Percentiles rank a stretch among this genome's conserved stretches.
Conservation (phyloP, 2,329 filamentous ascomycete species). For the Eutypa lata region DNA sequence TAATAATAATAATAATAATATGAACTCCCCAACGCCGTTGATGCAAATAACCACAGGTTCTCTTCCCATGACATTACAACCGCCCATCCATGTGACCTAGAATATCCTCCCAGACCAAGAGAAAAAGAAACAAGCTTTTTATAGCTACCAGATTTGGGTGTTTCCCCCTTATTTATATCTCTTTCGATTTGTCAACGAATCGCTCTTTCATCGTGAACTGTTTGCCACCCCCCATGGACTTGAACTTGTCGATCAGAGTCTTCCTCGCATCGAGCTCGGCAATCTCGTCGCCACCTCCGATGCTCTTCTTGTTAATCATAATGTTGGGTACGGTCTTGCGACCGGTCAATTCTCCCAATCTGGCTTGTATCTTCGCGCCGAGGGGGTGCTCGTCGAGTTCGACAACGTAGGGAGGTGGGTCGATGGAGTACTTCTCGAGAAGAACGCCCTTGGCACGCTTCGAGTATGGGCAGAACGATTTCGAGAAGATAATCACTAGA, state of each 20-base stretch:
- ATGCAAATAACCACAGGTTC: constrained; percentile 13
- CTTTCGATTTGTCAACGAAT: constrained; percentile 24
- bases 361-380: constrained; percentile 68
- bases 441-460: constrained; percentile 82
- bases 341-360: constrained; percentile 70
- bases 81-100: constrained; percentile 7
- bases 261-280: constrained; percentile 65
- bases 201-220: constrained; percentile 52
- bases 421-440: constrained; percentile 79
- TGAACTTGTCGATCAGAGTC: constrained; percentile 68
- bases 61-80: constrained; percentile 11
- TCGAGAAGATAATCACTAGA: constrained; percentile 91
- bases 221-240: constrained; percentile 71
- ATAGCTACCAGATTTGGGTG: too few species aligned
- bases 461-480: constrained; percentile 86
- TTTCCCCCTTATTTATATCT: constrained; percentile 12
- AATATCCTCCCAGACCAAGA: neutral
- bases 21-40: constrained; percentile 16
- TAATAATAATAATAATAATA: constrained; percentile 5
- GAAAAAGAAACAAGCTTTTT: neutral
- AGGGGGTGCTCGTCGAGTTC: constrained; percentile 83
- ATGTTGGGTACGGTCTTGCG: constrained; percentile 89
- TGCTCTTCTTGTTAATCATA: constrained; percentile 80
- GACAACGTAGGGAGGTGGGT: constrained; percentile 79
- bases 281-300: constrained; percentile 88